Evolutionary conservation across 73 alveolate species (phyloP).

Genomic region (Symbiodinium natans): DNA sequence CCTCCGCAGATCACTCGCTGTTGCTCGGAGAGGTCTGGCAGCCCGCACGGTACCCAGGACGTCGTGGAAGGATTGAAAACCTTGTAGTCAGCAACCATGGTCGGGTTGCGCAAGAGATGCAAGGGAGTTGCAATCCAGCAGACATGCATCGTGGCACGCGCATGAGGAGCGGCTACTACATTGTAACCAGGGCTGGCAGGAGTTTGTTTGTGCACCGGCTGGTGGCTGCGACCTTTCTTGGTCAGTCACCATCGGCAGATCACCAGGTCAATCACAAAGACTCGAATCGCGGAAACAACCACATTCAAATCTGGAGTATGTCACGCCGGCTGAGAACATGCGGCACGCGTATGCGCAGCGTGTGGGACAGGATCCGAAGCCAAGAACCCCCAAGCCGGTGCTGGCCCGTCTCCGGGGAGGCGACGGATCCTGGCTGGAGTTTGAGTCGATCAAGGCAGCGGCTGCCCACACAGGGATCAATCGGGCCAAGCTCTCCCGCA

Average conservation of each 20-base stretch:
- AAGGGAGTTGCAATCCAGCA: not conserved
- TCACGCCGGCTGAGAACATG: not conserved
- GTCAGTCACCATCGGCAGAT: not conserved
- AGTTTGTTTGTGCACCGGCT: conserved; percentile 4
- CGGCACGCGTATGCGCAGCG: not conserved
- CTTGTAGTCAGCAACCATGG: not conserved
- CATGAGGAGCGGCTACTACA: not conserved
- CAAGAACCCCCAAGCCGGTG: not conserved
- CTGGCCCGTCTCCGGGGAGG: not conserved
- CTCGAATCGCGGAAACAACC: not conserved
- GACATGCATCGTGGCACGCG: not conserved
- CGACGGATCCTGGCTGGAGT: not conserved
- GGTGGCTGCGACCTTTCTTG: conserved; percentile 40
- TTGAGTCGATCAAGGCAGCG: not conserved
- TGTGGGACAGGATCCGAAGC: not conserved
- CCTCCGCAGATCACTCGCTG: not conserved
- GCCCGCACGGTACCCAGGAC: not conserved
- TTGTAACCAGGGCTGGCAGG: not conserved
- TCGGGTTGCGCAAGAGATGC: not conserved
- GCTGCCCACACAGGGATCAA: not conserved
- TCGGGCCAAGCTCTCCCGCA: not conserved
- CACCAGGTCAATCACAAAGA: conserved; percentile 56
- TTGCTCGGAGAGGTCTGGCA: not conserved
- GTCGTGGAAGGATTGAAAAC: not conserved
- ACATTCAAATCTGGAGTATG: conserved; percentile 1